phyloP scores from a whole-genome alignment of 1,284 basidiomycete species.

The Trametes pubescens region DNA sequence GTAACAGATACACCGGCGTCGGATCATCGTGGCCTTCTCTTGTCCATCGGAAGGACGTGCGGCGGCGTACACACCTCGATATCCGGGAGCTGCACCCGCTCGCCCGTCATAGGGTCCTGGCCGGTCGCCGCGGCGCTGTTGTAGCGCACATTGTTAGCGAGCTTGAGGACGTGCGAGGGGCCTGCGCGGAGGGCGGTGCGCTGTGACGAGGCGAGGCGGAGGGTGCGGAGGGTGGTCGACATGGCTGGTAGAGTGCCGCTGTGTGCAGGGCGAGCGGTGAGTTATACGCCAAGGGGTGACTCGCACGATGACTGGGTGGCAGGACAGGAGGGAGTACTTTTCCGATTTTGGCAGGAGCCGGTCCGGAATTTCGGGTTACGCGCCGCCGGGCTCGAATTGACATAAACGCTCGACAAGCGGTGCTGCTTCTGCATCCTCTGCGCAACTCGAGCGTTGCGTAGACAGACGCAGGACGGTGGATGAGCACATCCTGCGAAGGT shows the following conservation, averaged over 20 bases:
- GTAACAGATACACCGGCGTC: conserved; percentile 6
- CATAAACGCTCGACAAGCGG: neutral
- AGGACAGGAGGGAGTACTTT: neutral
- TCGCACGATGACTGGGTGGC: conserved; percentile 4
- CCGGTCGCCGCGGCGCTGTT: conserved; percentile 32
- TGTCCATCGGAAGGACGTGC: neutral
- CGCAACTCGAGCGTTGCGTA: neutral
- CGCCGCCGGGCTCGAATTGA: neutral
- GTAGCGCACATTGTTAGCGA: conserved; percentile 29
- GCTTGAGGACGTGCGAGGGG: conserved; percentile 21
- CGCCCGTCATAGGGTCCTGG: conserved; percentile 38
- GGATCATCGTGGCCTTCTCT: neutral
- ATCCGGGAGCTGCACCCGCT: conserved; percentile 38
- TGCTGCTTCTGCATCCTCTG: neutral
- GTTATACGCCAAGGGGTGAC: conserved; percentile 15
- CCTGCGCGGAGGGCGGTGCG: conserved; percentile 10
- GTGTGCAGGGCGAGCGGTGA: neutral
- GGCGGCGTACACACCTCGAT: conserved; percentile 38
- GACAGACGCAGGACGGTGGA: too few relatives aligned
- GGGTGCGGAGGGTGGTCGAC: conserved; percentile 24
- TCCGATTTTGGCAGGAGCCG: neutral
- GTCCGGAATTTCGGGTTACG: neutral
- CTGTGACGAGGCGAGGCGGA: conserved; percentile 19
- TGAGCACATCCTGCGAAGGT: neutral
- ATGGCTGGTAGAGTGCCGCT: conserved; percentile 9